Conservation (phyloP, 495 filamentous ascomycete genomes). For the Darksidea phi region DNA sequence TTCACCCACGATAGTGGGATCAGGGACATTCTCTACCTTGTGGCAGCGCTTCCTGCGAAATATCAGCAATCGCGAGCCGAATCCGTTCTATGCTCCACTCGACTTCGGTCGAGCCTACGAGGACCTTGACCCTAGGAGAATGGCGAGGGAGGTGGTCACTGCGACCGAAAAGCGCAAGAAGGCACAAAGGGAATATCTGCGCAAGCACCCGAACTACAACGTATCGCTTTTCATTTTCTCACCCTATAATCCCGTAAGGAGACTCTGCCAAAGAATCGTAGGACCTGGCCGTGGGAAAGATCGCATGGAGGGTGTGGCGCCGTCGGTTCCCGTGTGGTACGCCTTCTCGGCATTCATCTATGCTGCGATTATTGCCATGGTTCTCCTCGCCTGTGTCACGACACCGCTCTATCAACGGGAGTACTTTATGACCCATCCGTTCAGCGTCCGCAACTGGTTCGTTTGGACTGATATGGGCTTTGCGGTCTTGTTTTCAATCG, state of each 20-base stretch:
- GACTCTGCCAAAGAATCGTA: slow-evolving; percentile 83
- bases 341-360: slow-evolving; percentile 92
- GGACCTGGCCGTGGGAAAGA: slow-evolving; percentile 85
- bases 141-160: slow-evolving; percentile 86
- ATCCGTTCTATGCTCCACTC: slow-evolving; percentile 89
- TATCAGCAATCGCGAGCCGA: slow-evolving; percentile 70
- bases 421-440: slow-evolving; percentile 62
- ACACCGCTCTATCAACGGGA: slow-evolving; percentile 90
- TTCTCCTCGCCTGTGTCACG: slow-evolving; percentile 88
- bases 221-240: slow-evolving; percentile 85
- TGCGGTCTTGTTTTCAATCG: slow-evolving; percentile 79
- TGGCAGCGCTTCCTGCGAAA: slow-evolving; percentile 56
- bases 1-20: slow-evolving; percentile 41
- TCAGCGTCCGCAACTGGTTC: slow-evolving; percentile 77
- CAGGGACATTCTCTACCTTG: slow-evolving; percentile 50
- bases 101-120: slow-evolving; percentile 71
- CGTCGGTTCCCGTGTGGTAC: slow-evolving; percentile 87
- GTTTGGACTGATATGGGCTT: slow-evolving; percentile 89
- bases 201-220: slow-evolving; percentile 87
- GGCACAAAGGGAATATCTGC: slow-evolving; percentile 86
- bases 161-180: slow-evolving; percentile 77
- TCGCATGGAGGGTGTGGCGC: slow-evolving; percentile 80
- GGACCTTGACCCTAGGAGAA: slow-evolving; percentile 74
- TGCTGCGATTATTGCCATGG: slow-evolving; percentile 92
- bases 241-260: slow-evolving; percentile 71